These are phyloP conservation scores for Prunus davidiana DNA, from an alignment of 306 rosid genomes.

Conservation along the genomic window DNA sequence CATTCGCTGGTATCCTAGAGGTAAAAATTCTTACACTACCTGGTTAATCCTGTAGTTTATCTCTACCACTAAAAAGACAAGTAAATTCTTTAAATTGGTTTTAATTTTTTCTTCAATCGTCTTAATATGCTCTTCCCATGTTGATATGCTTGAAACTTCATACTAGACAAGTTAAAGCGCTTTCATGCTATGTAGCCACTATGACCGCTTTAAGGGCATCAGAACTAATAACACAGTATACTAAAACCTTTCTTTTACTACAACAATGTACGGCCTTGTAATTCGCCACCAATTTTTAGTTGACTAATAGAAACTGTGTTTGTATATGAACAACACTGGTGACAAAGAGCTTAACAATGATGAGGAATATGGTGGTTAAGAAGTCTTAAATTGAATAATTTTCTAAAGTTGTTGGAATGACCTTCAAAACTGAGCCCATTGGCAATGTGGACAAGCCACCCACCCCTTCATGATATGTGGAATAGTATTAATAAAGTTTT, in stretches of 20 bases:
- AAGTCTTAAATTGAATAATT: too few relatives aligned
- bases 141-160: background rate
- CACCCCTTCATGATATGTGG: too few relatives aligned
- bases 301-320: background rate
- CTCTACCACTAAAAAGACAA: background rate
- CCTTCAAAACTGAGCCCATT: too few relatives aligned
- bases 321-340: background rate
- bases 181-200: background rate
- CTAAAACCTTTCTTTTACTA: background rate
- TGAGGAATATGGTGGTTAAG: background rate
- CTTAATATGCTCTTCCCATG: background rate
- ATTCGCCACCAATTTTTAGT: background rate
- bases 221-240: background rate
- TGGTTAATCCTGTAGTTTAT: background rate
- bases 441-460: too few relatives aligned
- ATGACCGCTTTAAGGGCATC: background rate
- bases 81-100: background rate
- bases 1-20: conserved; percentile 88
- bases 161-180: background rate
- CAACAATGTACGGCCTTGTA: background rate
- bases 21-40: conserved; percentile 31
- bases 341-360: background rate
- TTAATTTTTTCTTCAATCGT: background rate
- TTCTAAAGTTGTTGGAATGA: too few relatives aligned
- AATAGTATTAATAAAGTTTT: too few relatives aligned